Percentiles rank a stretch among this genome's conserved stretches.
phyloP scores from a whole-genome alignment of 1,284 basidiomycete genomes.

The Lentinus polychrous region DNA sequence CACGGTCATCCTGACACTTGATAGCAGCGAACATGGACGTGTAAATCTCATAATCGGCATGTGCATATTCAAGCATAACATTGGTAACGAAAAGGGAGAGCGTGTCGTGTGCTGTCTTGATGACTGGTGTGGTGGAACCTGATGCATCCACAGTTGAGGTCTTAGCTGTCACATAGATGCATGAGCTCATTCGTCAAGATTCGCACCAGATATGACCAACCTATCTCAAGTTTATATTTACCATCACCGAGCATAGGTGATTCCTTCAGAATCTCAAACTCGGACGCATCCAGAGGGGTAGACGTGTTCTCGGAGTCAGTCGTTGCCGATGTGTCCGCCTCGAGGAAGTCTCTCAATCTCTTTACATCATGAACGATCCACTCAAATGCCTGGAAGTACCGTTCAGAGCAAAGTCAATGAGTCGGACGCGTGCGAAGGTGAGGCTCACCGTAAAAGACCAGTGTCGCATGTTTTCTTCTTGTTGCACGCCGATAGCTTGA shows the following conservation, averaged over 20 bases:
- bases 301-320: conserved; percentile 8
- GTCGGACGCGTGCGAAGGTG: background rate
- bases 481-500: conserved; percentile 11
- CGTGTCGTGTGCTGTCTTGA: conserved; percentile 24
- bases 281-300: conserved; percentile 19
- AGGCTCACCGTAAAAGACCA: conserved; percentile 53
- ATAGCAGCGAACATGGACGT: conserved; percentile 70
- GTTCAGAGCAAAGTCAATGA: background rate
- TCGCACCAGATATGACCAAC: too few species aligned
- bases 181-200: background rate
- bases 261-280: conserved; percentile 58
- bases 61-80: conserved; percentile 52
- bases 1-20: conserved; percentile 54
- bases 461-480: conserved; percentile 43
- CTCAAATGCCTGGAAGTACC: conserved; percentile 60
- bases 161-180: conserved; percentile 12
- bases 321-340: conserved; percentile 12
- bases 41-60: conserved; percentile 51
- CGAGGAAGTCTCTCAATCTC: conserved; percentile 48
- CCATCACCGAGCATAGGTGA: conserved; percentile 63
- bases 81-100: conserved; percentile 65
- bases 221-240: conserved; percentile 68
- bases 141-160: conserved; percentile 11
- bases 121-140: conserved; percentile 15
- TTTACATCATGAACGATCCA: conserved; percentile 55